Percentiles rank a stretch among this genome's conserved stretches.
phyloP scores from a whole-genome alignment of 805 yeast genomes.

The Metschnikowia cerradonensis region DNA sequence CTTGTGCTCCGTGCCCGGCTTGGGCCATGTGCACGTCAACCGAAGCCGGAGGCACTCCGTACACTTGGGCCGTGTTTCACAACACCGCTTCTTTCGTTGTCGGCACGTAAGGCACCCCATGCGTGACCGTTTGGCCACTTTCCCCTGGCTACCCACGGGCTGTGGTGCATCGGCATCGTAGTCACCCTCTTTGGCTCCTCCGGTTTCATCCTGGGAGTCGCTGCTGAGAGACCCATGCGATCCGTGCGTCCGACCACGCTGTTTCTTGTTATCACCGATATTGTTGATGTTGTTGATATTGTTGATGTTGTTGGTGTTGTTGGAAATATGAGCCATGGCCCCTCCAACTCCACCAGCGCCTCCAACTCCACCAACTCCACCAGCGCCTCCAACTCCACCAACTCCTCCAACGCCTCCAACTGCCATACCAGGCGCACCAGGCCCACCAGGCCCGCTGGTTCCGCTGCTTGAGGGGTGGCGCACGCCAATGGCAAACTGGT shows the following conservation, averaged over 20 bases:
- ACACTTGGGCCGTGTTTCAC: conserved; percentile 66
- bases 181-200: conserved; percentile 1
- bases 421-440: neutral
- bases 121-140: conserved; percentile 49
- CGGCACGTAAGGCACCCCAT: conserved; percentile 79
- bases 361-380: no score
- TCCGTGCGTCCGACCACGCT: neutral
- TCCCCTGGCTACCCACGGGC: neutral
- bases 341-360: no score
- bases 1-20: conserved; percentile 62
- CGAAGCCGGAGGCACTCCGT: conserved; percentile 62
- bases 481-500: conserved; percentile 10
- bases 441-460: neutral
- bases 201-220: conserved; percentile 7
- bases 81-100: conserved; percentile 72
- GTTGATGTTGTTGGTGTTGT: no score
- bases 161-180: neutral
- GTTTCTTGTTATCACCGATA: neutral
- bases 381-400: no score
- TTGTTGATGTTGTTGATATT: neutral
- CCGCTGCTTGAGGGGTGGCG: conserved; percentile 1
- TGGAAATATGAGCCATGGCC: no score
- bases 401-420: neutral
- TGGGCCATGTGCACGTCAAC: conserved; percentile 69
- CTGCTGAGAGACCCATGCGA: conserved; percentile 5